phyloP scores from a whole-genome alignment of 1,139 yeast genomes.

The Kazachstania sp. region DNA sequence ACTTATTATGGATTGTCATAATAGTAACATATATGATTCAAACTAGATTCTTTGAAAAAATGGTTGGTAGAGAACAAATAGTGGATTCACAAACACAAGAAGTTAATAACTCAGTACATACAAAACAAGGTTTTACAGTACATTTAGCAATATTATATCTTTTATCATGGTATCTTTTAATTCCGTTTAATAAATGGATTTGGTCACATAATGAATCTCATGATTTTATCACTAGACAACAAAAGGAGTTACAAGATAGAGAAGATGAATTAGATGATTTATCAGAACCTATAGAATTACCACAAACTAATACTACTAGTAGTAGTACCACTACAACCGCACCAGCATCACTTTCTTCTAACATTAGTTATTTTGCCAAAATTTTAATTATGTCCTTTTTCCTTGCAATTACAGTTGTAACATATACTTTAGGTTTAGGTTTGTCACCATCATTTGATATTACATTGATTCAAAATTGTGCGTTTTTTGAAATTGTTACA shows the following conservation, averaged over 20 bases:
- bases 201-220: constrained; percentile 6
- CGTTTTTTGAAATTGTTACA: constrained; percentile 22
- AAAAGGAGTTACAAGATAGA: not conserved
- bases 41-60: constrained; percentile 13
- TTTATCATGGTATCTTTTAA: constrained; percentile 12
- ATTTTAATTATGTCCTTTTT: constrained; percentile 12
- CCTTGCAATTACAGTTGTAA: constrained; percentile 10
- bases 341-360: not conserved
- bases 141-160: constrained; percentile 14
- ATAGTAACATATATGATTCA: constrained; percentile 17
- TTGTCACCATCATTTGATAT: constrained; percentile 24
- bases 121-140: constrained; percentile 8
- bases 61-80: constrained; percentile 7
- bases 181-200: constrained; percentile 9
- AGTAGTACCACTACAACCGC: too few species aligned
- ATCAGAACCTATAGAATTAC: not conserved
- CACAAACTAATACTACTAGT: not conserved
- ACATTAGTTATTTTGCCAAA: constrained; percentile 7
- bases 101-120: not conserved
- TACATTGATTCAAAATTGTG: constrained; percentile 20
- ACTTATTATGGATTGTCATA: constrained; percentile 12
- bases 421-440: constrained; percentile 17
- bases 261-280: not conserved
- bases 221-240: not conserved
- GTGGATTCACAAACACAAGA: constrained; percentile 2